Conservation (phyloP, 1,139 yeast genomes). For the Pichia sp. region DNA sequence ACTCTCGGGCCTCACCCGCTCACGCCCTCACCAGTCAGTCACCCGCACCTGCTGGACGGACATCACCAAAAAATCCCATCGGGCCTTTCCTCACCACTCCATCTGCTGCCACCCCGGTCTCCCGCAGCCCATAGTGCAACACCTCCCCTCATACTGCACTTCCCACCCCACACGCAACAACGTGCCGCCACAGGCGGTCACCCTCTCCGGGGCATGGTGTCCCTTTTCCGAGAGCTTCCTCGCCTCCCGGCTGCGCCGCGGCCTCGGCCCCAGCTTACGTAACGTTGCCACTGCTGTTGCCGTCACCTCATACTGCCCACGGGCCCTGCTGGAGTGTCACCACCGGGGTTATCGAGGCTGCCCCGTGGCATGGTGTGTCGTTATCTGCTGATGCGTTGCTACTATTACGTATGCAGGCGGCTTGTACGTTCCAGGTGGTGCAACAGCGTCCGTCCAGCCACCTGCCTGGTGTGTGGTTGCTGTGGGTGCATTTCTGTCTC, state of each 20-base stretch:
- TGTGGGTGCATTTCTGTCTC: no score
- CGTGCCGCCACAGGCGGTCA: neutral
- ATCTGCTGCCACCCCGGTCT: no score
- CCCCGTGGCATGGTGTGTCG: no score
- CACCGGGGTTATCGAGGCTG: no score
- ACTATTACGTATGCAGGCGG: no score
- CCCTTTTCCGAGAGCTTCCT: neutral
- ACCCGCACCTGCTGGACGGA: neutral
- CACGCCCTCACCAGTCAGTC: neutral
- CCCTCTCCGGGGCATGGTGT: slow-evolving; percentile 5
- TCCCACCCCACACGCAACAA: neutral
- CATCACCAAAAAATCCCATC: neutral
- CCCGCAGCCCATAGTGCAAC: no score
- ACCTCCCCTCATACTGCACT: neutral
- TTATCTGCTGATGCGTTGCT: no score
- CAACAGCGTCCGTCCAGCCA: no score
- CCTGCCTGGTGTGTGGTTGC: no score
- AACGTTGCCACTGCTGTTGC: neutral
- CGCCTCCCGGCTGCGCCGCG: neutral
- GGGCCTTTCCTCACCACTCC: neutral
- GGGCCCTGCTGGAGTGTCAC: no score
- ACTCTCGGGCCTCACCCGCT: neutral
- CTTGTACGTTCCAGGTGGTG: no score
- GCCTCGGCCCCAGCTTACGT: neutral
- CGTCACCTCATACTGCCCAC: no score